Base-by-base conservation (phyloP, 345 rosid genomes). In the Garcia nutans region DNA sequence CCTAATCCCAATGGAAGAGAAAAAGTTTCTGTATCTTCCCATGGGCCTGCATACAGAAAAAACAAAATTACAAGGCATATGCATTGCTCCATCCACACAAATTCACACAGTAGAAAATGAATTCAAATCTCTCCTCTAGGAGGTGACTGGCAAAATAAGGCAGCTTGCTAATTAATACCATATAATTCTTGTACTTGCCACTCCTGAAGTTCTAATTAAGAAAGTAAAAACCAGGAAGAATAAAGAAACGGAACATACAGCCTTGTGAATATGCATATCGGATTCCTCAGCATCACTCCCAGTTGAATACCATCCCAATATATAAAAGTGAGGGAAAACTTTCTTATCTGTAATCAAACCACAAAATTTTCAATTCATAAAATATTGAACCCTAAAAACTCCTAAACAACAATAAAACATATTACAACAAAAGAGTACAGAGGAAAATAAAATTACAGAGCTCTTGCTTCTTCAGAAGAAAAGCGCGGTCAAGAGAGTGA, bases 401-500 rank as follows among this genome's bases (percentile, higher is more conserved):
- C 54, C 16, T 33, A 37, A 73, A 73, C 67, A 24, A 50, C 26
- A 73, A 31, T 16, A 45, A 58, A 5, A 24, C 44, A 19, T 31
- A 16, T 52, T 5, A 41, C 20, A 24, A 17, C 41, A 31, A 23
- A 19, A 44, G 13, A 10, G 17, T 41, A 13, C 8, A 50, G 22
- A 71, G 56, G 42, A 56, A 68, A 12, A 47, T 56, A 56, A 68
- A 12, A 55, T 56, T 87, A 91, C 98, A 93, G 42, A 95, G 99
- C 84, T 95, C 99, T 78, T 95, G 99, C 86, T 95, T 95, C 94
- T 95, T 95, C 84, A 85, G 91, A 67, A 95, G 94, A 86, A 95
- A 95, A 33, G 90, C 69, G 47, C 98, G 96, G 78, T 95, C 98
- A 47, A 95, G 98, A 33, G 90, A 84, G 7, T 89, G 78, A 22